Evolutionary conservation across 2,329 filamentous ascomycete species (phyloP), one percentile per base, ranked within the genome.

Genomic region (Thelonectria olida): DNA sequence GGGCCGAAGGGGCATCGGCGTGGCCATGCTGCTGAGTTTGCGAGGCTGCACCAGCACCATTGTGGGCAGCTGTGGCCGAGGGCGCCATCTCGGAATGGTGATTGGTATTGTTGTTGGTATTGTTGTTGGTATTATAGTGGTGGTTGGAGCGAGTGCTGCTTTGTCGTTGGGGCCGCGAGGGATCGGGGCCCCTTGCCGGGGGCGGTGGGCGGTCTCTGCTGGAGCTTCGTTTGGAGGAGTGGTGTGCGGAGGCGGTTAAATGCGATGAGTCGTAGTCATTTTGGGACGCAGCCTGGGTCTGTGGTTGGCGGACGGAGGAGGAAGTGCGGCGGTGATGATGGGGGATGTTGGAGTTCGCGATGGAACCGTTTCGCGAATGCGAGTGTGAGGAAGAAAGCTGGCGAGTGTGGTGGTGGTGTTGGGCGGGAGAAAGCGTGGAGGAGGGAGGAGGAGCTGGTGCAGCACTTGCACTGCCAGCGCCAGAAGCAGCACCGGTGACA

Each of bases 191-290:
- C 83, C 81, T 76, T 84, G 85, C 73, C 69, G 75, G 73, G 67
- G 78, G 76, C 68, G 67, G 73, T 71, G 76, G 83, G 62, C 84
- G 83, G 72, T 92, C 90, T 75, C 84, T 85, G 70, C 88, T 90
- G 62, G 86, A 84, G 79, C 84, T 88, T 79, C 88, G 85, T 85
- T 88, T 78, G 82, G 84, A 68, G 54, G 64, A 51, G 58, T 62
- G 50, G 50, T 57, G 64, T 80, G 86, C 80, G 62, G 69, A 63
- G 54, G 85, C 82, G 71, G 87, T 85, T 80, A 91, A 77, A 81
- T 89, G 89, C 71, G 85, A 82, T 70, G 89, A 85, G 79, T 95
- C 92, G 81, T 89, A 89, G 78, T 96, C 92, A 76, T 90, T 84
- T 72, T 90, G 88, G 55, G 81, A 79, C 53, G 80, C 70, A 42